Base-by-base conservation (phyloP, 257 asterid genomes). In the Solanum commersonii region DNA sequence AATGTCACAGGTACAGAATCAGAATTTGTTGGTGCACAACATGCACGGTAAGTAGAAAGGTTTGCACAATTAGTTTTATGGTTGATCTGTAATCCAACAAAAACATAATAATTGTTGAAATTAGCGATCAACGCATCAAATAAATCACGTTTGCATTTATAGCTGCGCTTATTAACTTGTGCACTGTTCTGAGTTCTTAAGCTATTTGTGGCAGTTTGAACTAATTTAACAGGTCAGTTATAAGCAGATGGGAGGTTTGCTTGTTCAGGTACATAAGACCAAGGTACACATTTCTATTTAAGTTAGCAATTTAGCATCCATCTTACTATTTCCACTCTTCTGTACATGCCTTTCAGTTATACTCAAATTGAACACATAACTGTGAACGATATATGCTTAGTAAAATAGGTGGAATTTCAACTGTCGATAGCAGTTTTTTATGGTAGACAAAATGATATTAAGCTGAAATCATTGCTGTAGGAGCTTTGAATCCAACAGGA, bases 401-500 rank as follows among this genome's bases (percentile, higher is more conserved):
- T 73, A 65, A 63, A 44, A 5, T 77, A 44, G 52, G 9, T 13
- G 46, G 68, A 31, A 67, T 33, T 68, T 60, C 77, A 15, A 73
- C 29, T 46, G 4, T 14, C 13, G 23, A 44, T 70, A 81, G 56
- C 68, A 79, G 72, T 72, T 44, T 25, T 42, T 27, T 27, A 2
- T 22, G 15, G 34, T 79, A 83, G 42, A 67, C 46, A 35, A 79
- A 34, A 56, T 46, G 88, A 84, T 87, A 90, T 86, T 90, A 88
- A 89, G 87, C 87, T 37, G 97, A 93, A 91, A 95, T 92, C 90
- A 95, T 87, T 70, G 91, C 91, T 84, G 94, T 86, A 25, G 94
- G 96, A 87, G 93, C 63, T 90, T 91, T 92, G 88, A 94, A 91
- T 73, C 90, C 89, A 16, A 90, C 89, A 33, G 98, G 98, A 87